Evolutionary conservation across 352 stramenopile species (phyloP), one percentile per base, ranked within the genome.

Genomic region (Plasmopara muralis): DNA sequence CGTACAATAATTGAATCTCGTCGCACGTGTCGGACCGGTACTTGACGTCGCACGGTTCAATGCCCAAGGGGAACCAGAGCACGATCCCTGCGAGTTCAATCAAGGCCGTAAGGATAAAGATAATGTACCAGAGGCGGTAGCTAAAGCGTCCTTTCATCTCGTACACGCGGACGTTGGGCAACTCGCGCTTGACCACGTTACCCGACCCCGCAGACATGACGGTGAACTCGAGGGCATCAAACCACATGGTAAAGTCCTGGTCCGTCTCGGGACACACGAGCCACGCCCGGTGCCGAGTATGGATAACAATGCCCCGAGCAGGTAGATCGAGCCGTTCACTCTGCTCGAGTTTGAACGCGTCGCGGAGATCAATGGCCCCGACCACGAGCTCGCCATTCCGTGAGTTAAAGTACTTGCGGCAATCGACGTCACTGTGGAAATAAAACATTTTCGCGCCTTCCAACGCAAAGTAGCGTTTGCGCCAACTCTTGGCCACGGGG

Each of bases 391-490:
- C 81, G 14, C 61, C 70, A 39, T 83, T 89, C 30, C 81, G 76
- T 46, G 77, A 87, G 60, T 83, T 88, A 55, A 92, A 92, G 59
- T 86, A 92, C 71, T 89, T 86, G 61, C 81, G 78, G 47, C 74
- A 86, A 61, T 92, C 78, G n/a, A 92, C 77, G 39, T 77, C 70
- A 37, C 76, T 80, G 57, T 92, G 81, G 64, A 92, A 92, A 56
- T 92, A 92, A 65, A 87, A 92, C 62, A 92, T 92, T 63, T 86
- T 89, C 35, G 74, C 82, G 15, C 72, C 78, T 60, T 92, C 81
- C 0, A 92, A 68, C n/a, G 77, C 79, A 46, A 91, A 91, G 63
- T 87, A 91, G 33, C 78, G 82, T 39, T 87, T 85, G 43, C 78
- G 69, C 80, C 80, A 90, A 43, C 69, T 84, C 57, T 89, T 91